A percentile compares a stretch with the other conserved stretches of the same genome.
Conservation (phyloP, 2,329 filamentous ascomycete species). For the Aaosphaeria pasadenensis region DNA sequence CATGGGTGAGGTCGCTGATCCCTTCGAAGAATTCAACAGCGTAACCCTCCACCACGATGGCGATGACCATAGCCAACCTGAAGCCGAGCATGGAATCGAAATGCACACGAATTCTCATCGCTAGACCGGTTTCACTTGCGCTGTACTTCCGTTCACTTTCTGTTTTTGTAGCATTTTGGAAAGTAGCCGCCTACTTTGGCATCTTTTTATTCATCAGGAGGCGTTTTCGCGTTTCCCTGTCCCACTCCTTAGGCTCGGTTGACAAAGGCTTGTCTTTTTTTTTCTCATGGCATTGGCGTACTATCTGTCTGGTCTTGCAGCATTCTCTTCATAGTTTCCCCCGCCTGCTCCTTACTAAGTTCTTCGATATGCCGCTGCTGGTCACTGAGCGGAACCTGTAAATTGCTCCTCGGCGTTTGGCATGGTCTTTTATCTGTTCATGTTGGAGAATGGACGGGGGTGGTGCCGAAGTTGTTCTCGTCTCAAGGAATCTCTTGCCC, state of each 20-base stretch:
- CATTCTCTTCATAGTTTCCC: slow-evolving; percentile 4
- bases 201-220: slow-evolving; percentile 7
- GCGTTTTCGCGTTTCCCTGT: slow-evolving; percentile 21
- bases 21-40: slow-evolving; percentile 98
- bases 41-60: slow-evolving; percentile 96
- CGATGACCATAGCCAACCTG: slow-evolving; percentile 59
- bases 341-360: too few species aligned
- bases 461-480: not conserved
- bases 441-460: not conserved
- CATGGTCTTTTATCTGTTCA: not conserved
- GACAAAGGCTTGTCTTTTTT: slow-evolving; percentile 13
- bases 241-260: slow-evolving; percentile 25
- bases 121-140: too few species aligned
- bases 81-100: slow-evolving; percentile 16
- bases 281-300: slow-evolving; percentile 13
- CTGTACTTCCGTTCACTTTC: too few species aligned
- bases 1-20: slow-evolving; percentile 76
- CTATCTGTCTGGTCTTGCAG: not conserved
- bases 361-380: too few species aligned
- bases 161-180: too few species aligned
- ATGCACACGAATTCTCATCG: slow-evolving; percentile 13
- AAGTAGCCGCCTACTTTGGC: not conserved
- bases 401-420: not conserved
- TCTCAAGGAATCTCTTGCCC: too few species aligned
- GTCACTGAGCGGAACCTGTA: too few species aligned